Evolutionary conservation across 192 early-diverging fungal species (phyloP).

Genomic region (Powellomyces hirtus): DNA sequence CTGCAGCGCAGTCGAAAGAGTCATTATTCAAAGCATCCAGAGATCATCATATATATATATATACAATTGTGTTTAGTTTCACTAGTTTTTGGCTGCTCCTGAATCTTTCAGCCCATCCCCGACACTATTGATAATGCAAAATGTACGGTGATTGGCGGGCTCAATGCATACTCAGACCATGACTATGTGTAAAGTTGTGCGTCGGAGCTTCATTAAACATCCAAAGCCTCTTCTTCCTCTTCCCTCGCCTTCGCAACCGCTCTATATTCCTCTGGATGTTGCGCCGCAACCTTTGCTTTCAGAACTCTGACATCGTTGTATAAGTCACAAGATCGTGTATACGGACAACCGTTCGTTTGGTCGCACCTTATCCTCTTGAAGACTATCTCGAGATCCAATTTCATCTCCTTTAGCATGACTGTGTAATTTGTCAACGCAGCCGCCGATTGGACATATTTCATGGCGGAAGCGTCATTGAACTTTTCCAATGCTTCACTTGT

Average conservation of each 20-base stretch:
- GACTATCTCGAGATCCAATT: conserved; percentile 54
- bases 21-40: no score
- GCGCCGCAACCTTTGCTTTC: conserved; percentile 1
- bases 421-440: conserved; percentile 31
- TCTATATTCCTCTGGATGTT: not conserved
- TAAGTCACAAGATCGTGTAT: no score
- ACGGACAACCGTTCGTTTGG: no score
- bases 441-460: not conserved
- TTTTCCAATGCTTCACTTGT: not conserved
- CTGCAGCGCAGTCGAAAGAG: no score
- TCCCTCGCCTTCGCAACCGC: not conserved
- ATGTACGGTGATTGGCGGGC: no score
- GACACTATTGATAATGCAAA: no score
- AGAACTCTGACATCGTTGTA: conserved; percentile 4
- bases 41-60: no score
- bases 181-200: no score
- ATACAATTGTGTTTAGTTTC: no score
- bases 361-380: conserved; percentile 58
- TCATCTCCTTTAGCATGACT: conserved; percentile 53
- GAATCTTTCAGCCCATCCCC: no score
- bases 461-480: not conserved
- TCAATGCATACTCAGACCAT: no score
- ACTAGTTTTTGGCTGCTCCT: no score
- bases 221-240: not conserved
- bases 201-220: not conserved